Conservation (phyloP, 1,284 basidiomycete genomes). For the Cutaneotrichosporon spelunceum region DNA sequence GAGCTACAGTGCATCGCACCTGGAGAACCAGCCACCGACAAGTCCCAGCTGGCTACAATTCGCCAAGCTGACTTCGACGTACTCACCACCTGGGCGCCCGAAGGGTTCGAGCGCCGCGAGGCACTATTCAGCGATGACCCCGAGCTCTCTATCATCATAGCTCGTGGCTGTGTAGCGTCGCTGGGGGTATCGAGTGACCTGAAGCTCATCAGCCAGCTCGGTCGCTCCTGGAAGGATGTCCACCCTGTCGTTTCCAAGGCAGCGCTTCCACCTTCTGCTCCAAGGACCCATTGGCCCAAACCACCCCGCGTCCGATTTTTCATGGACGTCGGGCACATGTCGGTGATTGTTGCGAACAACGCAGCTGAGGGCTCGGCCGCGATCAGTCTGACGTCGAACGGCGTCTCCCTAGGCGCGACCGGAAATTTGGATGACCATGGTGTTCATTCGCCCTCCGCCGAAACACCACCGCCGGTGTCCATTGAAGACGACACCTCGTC, state of each 20-base stretch:
- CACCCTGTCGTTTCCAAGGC: constrained; percentile 15
- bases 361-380: constrained; percentile 35
- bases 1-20: constrained; percentile 38
- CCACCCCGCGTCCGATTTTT: constrained; percentile 36
- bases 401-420: constrained; percentile 20
- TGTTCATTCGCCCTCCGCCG: background rate
- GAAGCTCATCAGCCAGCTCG: constrained; percentile 37
- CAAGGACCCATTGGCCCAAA: background rate
- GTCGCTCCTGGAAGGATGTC: constrained; percentile 25
- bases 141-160: constrained; percentile 39
- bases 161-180: constrained; percentile 30
- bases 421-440: background rate
- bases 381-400: constrained; percentile 35
- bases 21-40: constrained; percentile 30
- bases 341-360: constrained; percentile 32
- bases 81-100: constrained; percentile 42
- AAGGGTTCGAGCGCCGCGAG: constrained; percentile 38
- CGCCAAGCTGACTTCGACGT: constrained; percentile 38
- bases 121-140: constrained; percentile 42
- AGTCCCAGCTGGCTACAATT: constrained; percentile 36
- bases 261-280: background rate
- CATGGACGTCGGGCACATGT: constrained; percentile 39
- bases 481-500: constrained; percentile 20
- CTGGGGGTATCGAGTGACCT: constrained; percentile 41
- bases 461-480: background rate